A percentile compares a stretch with the other conserved stretches of the same genome.
These are phyloP conservation scores for Aspergillus quadrilineatus DNA, from an alignment of 2,329 filamentous ascomycete genomes.

Conservation along the genomic window DNA sequence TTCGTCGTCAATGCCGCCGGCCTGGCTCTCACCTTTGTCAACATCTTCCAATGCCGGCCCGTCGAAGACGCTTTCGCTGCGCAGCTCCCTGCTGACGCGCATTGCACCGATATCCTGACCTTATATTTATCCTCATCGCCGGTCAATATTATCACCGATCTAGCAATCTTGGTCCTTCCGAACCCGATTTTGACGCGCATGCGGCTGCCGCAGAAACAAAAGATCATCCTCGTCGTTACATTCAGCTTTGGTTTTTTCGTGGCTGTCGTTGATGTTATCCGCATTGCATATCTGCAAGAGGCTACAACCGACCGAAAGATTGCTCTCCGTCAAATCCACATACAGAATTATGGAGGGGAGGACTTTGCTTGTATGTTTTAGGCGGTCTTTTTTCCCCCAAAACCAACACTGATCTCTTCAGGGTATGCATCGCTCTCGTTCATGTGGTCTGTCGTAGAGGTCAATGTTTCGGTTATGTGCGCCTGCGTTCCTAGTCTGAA, in stretches of 20 bases:
- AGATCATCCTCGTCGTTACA: conserved; percentile 80
- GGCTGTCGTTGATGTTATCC: conserved; percentile 80
- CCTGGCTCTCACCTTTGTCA: conserved; percentile 76
- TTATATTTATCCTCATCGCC: conserved; percentile 74
- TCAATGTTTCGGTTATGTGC: conserved; percentile 85
- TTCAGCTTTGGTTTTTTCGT: conserved; percentile 88
- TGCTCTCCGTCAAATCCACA: conserved; percentile 26
- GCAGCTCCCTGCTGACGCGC: conserved; percentile 45
- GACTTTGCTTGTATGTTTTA: conserved; percentile 54
- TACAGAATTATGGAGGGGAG: conserved; percentile 42
- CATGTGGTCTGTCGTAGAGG: conserved; percentile 93
- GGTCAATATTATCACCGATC: conserved; percentile 86
- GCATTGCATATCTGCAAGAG: conserved; percentile 84
- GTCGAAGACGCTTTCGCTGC: conserved; percentile 66
- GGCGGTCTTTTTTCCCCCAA: neutral
- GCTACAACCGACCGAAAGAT: conserved; percentile 52
- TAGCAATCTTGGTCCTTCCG: conserved; percentile 82
- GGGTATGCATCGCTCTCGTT: conserved; percentile 81
- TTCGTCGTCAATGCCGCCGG: conserved; percentile 76
- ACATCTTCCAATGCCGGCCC: conserved; percentile 82
- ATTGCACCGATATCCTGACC: conserved; percentile 62
- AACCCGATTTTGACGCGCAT: conserved; percentile 86
- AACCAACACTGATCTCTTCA: conserved; percentile 25
- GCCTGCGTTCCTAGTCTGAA: conserved; percentile 92
- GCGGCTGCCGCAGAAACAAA: conserved; percentile 80